Conservation (phyloP, 352 stramenopile species). For the Phytophthora agathidicida region DNA sequence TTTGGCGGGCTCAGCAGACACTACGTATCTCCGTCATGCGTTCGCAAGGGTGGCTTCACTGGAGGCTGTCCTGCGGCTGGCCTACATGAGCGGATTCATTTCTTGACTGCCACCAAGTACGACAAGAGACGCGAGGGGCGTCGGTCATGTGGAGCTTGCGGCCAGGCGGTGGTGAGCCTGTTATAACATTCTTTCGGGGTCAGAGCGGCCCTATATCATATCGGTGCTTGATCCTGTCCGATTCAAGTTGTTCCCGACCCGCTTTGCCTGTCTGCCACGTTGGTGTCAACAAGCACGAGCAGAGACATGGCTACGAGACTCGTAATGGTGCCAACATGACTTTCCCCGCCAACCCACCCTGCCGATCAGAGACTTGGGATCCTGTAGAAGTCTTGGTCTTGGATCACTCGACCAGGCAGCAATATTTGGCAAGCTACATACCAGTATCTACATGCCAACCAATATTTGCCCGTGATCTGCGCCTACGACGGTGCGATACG, state of each 20-base stretch:
- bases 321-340: constrained; percentile 14
- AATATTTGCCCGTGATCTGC: constrained; percentile 40
- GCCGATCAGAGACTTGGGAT: constrained; percentile 6
- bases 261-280: constrained; percentile 22
- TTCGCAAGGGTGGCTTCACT: constrained; percentile 18
- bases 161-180: too few relatives aligned
- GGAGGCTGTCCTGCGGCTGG: constrained; percentile 5
- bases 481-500: constrained; percentile 5
- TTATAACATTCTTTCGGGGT: constrained; percentile 31
- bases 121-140: neutral
- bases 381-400: constrained; percentile 16
- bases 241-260: constrained; percentile 22
- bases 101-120: constrained; percentile 4
- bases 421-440: neutral
- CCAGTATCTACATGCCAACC: neutral
- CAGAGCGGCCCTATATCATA: constrained; percentile 30
- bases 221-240: constrained; percentile 27
- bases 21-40: constrained; percentile 12
- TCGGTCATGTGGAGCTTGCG: too few relatives aligned
- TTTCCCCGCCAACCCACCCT: constrained; percentile 20
- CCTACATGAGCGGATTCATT: constrained; percentile 6
- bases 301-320: constrained; percentile 25
- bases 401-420: constrained; percentile 4
- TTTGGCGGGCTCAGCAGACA: constrained; percentile 14
- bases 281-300: constrained; percentile 18